Evolutionary conservation across 169 alveolate genomes (phyloP).

Genomic region (Haemoproteus tartakovskyi): DNA sequence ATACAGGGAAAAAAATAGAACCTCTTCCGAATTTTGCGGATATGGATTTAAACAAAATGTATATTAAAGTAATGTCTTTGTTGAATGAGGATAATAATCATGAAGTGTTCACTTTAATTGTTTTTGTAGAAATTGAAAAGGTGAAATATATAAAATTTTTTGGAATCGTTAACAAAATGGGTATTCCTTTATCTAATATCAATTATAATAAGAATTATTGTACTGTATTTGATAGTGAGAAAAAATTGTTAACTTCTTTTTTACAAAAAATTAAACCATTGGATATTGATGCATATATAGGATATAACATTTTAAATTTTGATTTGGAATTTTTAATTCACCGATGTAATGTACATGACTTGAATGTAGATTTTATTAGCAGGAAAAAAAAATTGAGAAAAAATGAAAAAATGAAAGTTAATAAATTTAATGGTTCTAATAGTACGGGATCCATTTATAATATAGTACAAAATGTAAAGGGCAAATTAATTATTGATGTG

Average conservation of each 20-base stretch:
- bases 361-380: constrained; percentile 25
- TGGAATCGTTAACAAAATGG: constrained; percentile 12
- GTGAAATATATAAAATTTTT: constrained; percentile 24
- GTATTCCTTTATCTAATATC: not conserved
- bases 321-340: constrained; percentile 52
- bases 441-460: constrained; percentile 60
- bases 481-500: constrained; percentile 32
- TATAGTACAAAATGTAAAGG: constrained; percentile 27
- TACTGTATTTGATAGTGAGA: constrained; percentile 24
- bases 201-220: not conserved
- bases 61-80: constrained; percentile 30
- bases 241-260: constrained; percentile 14
- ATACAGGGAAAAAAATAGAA: not conserved
- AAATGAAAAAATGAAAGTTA: constrained; percentile 58
- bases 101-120: constrained; percentile 29
- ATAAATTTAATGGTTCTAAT: constrained; percentile 38
- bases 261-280: constrained; percentile 14
- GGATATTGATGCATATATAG: constrained; percentile 45
- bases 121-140: constrained; percentile 17
- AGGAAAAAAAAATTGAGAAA: constrained; percentile 49
- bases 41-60: constrained; percentile 21
- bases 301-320: constrained; percentile 44
- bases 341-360: constrained; percentile 41
- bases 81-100: constrained; percentile 46
- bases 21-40: constrained; percentile 10